Base-by-base conservation (phyloP, 1,284 basidiomycete species). In the Leccinum griseonigrum region DNA sequence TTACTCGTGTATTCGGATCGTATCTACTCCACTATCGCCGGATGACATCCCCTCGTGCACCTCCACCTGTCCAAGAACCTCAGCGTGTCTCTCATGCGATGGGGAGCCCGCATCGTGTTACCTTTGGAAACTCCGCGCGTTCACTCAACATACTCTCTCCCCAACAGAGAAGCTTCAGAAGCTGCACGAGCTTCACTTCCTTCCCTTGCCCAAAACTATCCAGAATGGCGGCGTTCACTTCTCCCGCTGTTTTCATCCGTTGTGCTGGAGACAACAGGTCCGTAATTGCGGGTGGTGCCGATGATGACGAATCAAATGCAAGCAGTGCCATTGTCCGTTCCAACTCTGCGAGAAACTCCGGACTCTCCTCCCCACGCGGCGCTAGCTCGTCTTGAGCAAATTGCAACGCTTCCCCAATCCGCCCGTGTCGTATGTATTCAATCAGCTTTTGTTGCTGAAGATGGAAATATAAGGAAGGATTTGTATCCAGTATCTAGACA, bases 311-410 rank as follows among this genome's bases (percentile, higher is more conserved):
- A 72, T 94, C 92, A 75, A 98, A 98, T 8, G 95, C 96, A 8
- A 99, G 80, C 52, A 99, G 77, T 26, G 95, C 93, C 95, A 99
- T 98, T 18, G 96, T 97, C 56, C 90, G 84, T 77, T 99, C 97
- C 38, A 99, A 80, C 71, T 98, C 96, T 14, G 86, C 79, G 28
- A 99, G 81, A 74, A 97, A 97, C 71, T 97, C 92, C 0, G 95
- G 95, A 61, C 91, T 92, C 79, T 98, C 94, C 70, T 98, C 94
- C 2, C 95, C 97, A 8, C 95, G 87, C 11, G 95, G 95, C 2
- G 97, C 97, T 3, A 99, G 84, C 74, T 98, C 95, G 57, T 89
- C 85, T 65, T 97, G 93, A 0, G 97, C 97, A 77, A 99, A 98
- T 60, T 86, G 78, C 40, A 99, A 78, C 0, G 97, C 97, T 56